Evolutionary conservation across 1,139 yeast genomes (phyloP), one percentile per base, ranked within the genome.

Genomic region (Arxiozyma slooffiae): DNA sequence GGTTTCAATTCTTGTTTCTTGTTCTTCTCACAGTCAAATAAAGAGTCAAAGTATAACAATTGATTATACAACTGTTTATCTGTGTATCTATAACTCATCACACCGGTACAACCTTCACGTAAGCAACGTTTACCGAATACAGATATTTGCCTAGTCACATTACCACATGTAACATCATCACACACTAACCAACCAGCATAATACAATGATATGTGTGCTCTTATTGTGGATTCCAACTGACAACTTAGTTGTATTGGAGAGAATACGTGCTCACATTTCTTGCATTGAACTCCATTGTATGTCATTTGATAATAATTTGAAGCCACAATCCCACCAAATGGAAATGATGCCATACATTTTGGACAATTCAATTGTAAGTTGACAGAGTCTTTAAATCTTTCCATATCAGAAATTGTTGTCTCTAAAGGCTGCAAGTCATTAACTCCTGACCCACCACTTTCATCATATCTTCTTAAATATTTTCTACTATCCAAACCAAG

Each of bases 121-220:
- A 89, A 75, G 69, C 98, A 92, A 58, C 94, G 76, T 59, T 81
- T 81, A 53, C 97, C 97, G 62, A 87, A 89, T 2, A 90, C 97
- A 16, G 92, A 81, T 23, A 92, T 77, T 63, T 90, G 96, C 55
- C 97, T 76, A 0, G 97, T 90, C 21, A 77, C 75, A 50, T 79
- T 73, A 8, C 86, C 89, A 72, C 99, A 94, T 0, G 94, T 79
- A 2, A 80, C 67, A 59, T 90, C 97, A 64, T 85, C 94, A 69
- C 99, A 94, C 0, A 70, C 71, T 41, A 89, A 71, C 90, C 95
- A 82, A 5, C 92, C 94, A 18, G 86, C 82, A 64, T 94, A 94
- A 67, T 90, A 94, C 40, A 75, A 67, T 0, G 90, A 74, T 48
- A 92, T 81, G 57, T 82, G 87, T 7, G 73, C 69, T 52, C 97